Percentiles rank a stretch among this genome's conserved stretches.
Conservation (phyloP, 2,329 filamentous ascomycete species). For the Samsoniella hepiali region DNA sequence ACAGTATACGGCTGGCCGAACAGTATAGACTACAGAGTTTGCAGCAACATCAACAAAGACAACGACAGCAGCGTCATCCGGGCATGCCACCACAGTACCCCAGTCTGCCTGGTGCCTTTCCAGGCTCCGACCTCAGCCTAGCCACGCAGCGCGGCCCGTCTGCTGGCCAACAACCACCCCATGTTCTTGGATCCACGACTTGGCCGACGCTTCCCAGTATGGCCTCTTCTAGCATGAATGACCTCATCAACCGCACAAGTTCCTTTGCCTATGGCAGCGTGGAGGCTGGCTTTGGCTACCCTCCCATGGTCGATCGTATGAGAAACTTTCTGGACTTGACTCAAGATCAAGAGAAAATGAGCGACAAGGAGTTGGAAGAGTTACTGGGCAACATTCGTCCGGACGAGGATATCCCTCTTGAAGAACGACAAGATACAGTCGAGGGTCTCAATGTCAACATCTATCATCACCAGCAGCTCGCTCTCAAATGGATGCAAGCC, state of each 20-base stretch:
- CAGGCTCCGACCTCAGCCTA: not conserved
- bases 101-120: not conserved
- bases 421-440: constrained; percentile 66
- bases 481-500: constrained; percentile 78
- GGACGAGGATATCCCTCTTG: constrained; percentile 61
- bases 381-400: constrained; percentile 71
- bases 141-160: not conserved
- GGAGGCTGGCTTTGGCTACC: constrained; percentile 33
- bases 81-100: not conserved
- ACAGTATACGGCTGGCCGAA: not conserved
- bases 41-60: not conserved
- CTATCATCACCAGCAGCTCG: constrained; percentile 80
- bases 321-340: constrained; percentile 27
- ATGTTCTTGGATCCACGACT: constrained; percentile 3
- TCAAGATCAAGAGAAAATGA: constrained; percentile 27
- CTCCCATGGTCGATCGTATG: constrained; percentile 32
- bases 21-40: not conserved
- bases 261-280: constrained; percentile 36
- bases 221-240: not conserved
- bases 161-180: not conserved
- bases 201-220: not conserved
- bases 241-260: constrained; percentile 29
- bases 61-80: not conserved
- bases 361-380: constrained; percentile 64
- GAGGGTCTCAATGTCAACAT: constrained; percentile 64